phyloP scores from a whole-genome alignment of 2,329 filamentous ascomycete genomes.

The Dothideomycetes sp. region DNA sequence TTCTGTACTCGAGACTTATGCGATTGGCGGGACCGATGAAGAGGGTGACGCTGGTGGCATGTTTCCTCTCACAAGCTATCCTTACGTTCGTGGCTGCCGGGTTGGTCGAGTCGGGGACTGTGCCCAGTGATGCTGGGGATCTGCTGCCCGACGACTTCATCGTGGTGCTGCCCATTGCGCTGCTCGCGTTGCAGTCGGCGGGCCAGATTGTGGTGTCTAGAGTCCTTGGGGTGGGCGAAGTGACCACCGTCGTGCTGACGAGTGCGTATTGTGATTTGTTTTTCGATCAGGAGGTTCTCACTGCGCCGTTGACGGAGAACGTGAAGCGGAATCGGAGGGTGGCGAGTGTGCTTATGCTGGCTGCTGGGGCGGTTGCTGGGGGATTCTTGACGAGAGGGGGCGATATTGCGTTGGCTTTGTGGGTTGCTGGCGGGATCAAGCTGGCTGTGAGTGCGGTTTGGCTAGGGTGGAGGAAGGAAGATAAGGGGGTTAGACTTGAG shows the following conservation, averaged over 20 bases:
- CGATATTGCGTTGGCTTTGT: constrained; percentile 41
- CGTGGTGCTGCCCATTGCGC: constrained; percentile 54
- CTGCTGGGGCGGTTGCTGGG: constrained; percentile 43
- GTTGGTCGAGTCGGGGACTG: constrained; percentile 27
- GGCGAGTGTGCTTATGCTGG: constrained; percentile 39
- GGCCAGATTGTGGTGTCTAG: constrained; percentile 68
- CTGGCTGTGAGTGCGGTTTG: constrained; percentile 26
- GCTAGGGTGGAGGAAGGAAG: constrained; percentile 29
- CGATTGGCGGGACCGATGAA: constrained; percentile 49
- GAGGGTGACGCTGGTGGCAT: constrained; percentile 50
- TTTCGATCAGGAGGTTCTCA: constrained; percentile 48
- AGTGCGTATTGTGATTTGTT: constrained; percentile 75
- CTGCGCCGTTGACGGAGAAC: constrained; percentile 27
- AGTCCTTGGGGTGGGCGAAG: constrained; percentile 55
- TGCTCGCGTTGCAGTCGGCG: constrained; percentile 66
- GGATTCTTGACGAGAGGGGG: constrained; percentile 43
- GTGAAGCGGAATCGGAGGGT: constrained; percentile 43
- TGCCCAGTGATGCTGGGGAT: constrained; percentile 23
- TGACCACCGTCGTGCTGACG: constrained; percentile 71
- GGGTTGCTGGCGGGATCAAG: constrained; percentile 34
- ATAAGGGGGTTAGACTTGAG: constrained; percentile 7
- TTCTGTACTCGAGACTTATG: constrained; percentile 61
- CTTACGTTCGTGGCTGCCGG: constrained; percentile 29
- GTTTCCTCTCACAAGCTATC: constrained; percentile 28
- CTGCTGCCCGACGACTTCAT: constrained; percentile 31